Percentiles rank a stretch among this genome's conserved stretches.
phyloP scores from a whole-genome alignment of 805 yeast species.

The Wickerhamomyces chambardii region DNA sequence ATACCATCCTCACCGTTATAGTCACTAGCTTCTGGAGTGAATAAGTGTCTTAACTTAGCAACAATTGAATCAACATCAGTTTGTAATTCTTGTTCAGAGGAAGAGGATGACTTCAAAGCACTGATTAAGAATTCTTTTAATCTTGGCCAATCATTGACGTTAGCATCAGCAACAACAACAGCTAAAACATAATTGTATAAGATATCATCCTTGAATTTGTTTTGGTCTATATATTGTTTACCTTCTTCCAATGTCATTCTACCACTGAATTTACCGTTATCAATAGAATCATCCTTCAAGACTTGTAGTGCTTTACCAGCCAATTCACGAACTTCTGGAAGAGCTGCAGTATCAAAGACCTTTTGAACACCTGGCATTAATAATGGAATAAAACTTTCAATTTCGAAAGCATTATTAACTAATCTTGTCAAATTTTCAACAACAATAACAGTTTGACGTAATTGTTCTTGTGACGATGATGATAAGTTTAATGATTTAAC shows the following conservation, averaged over 20 bases:
- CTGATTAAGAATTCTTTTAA: conserved; percentile 43
- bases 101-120: conserved; percentile 27
- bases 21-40: conserved; percentile 43
- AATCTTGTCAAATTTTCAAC: conserved; percentile 92
- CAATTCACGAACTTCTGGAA: conserved; percentile 93
- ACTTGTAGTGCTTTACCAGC: conserved; percentile 83
- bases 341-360: conserved; percentile 82
- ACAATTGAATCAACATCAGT: conserved; percentile 35
- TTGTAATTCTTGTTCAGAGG: conserved; percentile 25
- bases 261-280: conserved; percentile 71
- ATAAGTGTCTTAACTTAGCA: conserved; percentile 39
- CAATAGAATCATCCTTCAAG: conserved; percentile 69
- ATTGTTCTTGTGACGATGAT: conserved; percentile 89
- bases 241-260: conserved; percentile 54
- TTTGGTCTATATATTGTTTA: conserved; percentile 26
- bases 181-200: conserved; percentile 40
- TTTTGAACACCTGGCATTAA: conserved; percentile 87
- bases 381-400: conserved; percentile 78
- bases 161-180: conserved; percentile 51
- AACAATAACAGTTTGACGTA: conserved; percentile 94
- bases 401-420: conserved; percentile 89
- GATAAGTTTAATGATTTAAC: conserved; percentile 78
- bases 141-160: conserved; percentile 67
- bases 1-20: conserved; percentile 72
- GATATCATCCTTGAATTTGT: conserved; percentile 25